Base-by-base conservation (phyloP, 192 early-diverging fungal genomes). In the Gamsiella multidivaricata region DNA sequence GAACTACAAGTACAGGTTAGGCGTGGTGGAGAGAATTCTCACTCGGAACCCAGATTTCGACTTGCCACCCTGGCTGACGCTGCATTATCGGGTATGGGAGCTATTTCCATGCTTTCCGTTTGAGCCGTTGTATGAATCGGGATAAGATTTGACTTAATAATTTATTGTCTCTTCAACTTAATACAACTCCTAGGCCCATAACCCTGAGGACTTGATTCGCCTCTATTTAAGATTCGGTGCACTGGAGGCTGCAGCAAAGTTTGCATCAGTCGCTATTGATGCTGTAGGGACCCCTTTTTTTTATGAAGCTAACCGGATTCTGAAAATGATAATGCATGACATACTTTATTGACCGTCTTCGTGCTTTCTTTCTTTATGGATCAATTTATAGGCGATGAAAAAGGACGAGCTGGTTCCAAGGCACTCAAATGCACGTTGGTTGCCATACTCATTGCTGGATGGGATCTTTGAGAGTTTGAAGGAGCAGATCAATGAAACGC, bases 181-280 rank as follows among this genome's bases (percentile, higher is more conserved):
- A 8, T 36, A 28, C 23, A n/a, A 34, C 9, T 53, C 9, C 15
- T 63, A 78, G 73, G 56, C 31, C 3, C 73, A 68, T 26, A 68
- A 63, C 26, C 73, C 73, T 2, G 73, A 78, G 36, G 73, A 78
- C 26, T 45, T 78, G 51, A 78, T 78, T 23, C 73, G 73, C 10
- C 26, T 78, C 3, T 78, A 78, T 33, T 25, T 78, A 25, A 67
- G 63, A 26, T 56, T 56, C 31, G 60, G 65, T 32, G 65, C 53
- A 3, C 20, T 78, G 50, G 53, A 67, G 18, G 57, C 36, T n/a
- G 73, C 73, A 1, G 73, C 73, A 5, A 61, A 23, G 9, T 78
- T 78, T 33, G 66, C 73, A 1, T 78, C 65, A 2, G 49, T 34
- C 20, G 65, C 63, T 2, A 78, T 78, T 39, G 47, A 68, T 33